Evolutionary conservation across 2,329 filamentous ascomycete genomes (phyloP).

Genomic region (Trichoderma koningii): DNA sequence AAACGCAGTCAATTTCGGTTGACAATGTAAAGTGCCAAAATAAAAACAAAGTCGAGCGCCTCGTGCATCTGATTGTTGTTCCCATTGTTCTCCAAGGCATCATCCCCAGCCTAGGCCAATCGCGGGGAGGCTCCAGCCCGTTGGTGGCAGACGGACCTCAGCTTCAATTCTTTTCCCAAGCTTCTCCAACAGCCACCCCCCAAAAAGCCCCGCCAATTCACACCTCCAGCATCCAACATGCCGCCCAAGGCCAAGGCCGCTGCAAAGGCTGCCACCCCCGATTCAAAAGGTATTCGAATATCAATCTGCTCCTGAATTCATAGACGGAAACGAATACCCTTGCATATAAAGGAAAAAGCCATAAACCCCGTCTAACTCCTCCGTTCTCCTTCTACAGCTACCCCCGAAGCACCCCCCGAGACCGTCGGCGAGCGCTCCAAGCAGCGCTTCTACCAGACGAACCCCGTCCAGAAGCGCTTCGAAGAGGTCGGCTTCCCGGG

Average conservation of each 20-base stretch:
- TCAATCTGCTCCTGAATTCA: background rate
- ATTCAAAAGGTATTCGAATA: slow-evolving; percentile 33
- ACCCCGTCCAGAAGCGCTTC: slow-evolving; percentile 50
- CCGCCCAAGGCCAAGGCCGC: slow-evolving; percentile 33
- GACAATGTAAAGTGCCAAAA: background rate
- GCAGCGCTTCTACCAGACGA: slow-evolving; percentile 52
- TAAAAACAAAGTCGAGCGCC: slow-evolving; percentile 7
- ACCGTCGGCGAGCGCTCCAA: slow-evolving; percentile 54
- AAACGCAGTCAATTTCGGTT: background rate
- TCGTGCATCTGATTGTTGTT: slow-evolving; percentile 15
- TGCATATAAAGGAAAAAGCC: too few species aligned
- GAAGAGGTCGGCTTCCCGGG: slow-evolving; percentile 50
- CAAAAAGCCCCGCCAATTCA: slow-evolving; percentile 31
- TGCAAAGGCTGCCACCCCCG: slow-evolving; percentile 31
- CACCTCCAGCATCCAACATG: slow-evolving; percentile 30
- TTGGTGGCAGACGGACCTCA: slow-evolving; percentile 5
- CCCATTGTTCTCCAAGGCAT: slow-evolving; percentile 18
- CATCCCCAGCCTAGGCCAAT: slow-evolving; percentile 3
- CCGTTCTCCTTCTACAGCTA: slow-evolving; percentile 28
- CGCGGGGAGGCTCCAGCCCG: slow-evolving; percentile 4
- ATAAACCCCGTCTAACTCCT: background rate
- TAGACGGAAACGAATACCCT: too few species aligned
- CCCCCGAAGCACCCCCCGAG: slow-evolving; percentile 42
- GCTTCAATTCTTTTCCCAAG: background rate
- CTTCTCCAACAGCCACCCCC: background rate